Conservation (phyloP, 768 basidiomycete species). For the Clitopilus passeckerianus region DNA sequence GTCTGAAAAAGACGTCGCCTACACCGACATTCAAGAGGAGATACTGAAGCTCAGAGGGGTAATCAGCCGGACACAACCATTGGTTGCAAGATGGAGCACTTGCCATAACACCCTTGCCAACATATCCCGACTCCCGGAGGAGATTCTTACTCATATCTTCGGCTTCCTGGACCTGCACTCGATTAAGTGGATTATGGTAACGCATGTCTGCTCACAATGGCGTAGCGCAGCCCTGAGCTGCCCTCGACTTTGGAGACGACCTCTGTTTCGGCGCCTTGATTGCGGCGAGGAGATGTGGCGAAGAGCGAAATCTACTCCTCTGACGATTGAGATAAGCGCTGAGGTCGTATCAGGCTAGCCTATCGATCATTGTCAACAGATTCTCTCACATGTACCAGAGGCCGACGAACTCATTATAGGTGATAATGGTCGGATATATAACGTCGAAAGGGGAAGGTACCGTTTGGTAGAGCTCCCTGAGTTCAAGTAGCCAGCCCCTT, state of each 20-base stretch:
- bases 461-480: not conserved
- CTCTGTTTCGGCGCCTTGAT: not conserved
- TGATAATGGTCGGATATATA: not conserved
- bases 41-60: not conserved
- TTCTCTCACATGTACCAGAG: not conserved
- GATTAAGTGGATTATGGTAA: not conserved
- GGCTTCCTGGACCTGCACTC: not conserved
- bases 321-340: not conserved
- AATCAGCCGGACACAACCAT: not conserved
- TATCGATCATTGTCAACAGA: not conserved
- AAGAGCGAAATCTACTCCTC: not conserved
- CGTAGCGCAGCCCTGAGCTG: not conserved
- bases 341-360: not conserved
- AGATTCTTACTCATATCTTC: conserved; percentile 8
- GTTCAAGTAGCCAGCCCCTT: not conserved
- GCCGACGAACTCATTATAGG: not conserved
- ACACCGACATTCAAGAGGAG: not conserved
- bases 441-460: not conserved
- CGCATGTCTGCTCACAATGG: not conserved
- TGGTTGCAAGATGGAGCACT: not conserved
- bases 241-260: not conserved
- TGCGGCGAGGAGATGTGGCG: not conserved
- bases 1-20: not conserved
- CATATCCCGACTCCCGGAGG: conserved; percentile 4
- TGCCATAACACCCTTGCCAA: not conserved